A percentile compares a stretch with the other conserved stretches of the same genome.
Conservation (phyloP, 106 monocot genomes). For the Dendrobium huoshanense region DNA sequence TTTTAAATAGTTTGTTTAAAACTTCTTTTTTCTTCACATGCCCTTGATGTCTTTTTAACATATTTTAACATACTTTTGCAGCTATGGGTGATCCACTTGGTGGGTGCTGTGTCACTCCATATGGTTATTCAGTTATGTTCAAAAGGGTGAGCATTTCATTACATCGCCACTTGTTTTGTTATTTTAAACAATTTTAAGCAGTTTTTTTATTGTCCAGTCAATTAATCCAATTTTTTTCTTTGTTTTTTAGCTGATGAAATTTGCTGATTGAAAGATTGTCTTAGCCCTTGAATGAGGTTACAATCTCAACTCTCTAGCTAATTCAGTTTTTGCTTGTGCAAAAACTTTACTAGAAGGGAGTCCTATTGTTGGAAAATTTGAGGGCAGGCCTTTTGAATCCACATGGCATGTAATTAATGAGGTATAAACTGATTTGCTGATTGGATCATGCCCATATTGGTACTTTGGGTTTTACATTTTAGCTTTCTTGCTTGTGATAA, state of each 20-base stretch:
- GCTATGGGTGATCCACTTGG: too few relatives aligned
- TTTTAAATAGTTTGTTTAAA: background rate
- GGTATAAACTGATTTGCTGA: slow-evolving; percentile 27
- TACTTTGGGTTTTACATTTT: slow-evolving; percentile 4
- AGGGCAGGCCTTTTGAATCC: background rate
- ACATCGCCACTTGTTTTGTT: too few relatives aligned
- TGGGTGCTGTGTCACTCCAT: too few relatives aligned
- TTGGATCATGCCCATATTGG: background rate
- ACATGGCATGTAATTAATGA: slow-evolving; percentile 58
- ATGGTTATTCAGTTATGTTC: too few relatives aligned
- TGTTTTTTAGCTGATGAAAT: slow-evolving; percentile 59
- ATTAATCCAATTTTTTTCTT: background rate
- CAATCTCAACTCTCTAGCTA: slow-evolving; percentile 80
- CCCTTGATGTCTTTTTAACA: too few relatives aligned
- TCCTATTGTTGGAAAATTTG: slow-evolving; percentile 18
- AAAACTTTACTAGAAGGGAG: slow-evolving; percentile 58
- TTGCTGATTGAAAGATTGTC: slow-evolving; percentile 84
- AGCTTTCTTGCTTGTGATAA: slow-evolving; percentile 3
- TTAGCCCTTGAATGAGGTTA: slow-evolving; percentile 95
- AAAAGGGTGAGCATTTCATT: too few relatives aligned
- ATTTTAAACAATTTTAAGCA: too few relatives aligned
- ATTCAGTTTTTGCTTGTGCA: slow-evolving; percentile 89
- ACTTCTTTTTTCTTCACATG: background rate
- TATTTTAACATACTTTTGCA: too few relatives aligned
- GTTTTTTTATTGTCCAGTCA: background rate